Base-by-base conservation (phyloP, 139 green algal genomes). In the Coelastrella sp. region DNA sequence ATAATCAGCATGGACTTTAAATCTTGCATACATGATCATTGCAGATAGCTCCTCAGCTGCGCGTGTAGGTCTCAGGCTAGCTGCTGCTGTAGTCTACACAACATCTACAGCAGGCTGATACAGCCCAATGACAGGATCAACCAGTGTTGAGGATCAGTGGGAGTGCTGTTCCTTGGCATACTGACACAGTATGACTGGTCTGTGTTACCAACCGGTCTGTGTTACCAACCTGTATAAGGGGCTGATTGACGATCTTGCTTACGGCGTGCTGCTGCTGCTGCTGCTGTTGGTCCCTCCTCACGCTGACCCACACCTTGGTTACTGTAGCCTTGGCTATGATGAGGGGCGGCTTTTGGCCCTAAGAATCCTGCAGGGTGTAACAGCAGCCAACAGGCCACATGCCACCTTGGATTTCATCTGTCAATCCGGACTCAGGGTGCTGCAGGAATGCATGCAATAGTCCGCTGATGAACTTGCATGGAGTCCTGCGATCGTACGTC, bases 351-450 rank as follows among this genome's bases (percentile, higher is more conserved):
- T 19, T 38, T 79, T 79, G 43, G 15, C 23, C 6, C 50, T 32
- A 79, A 41, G 25, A 79, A 79, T 21, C 71, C 71, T 79, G 71
- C 72, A 43, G 72, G 59, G 5, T 37, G 27, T 30, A 25, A n/a
- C n/a, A n/a, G n/a, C n/a, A n/a, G n/a, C n/a, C n/a, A n/a, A n/a
- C n/a, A n/a, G n/a, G n/a, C n/a, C n/a, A n/a, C n/a, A n/a, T n/a
- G n/a, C n/a, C n/a, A n/a, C n/a, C n/a, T n/a, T n/a, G n/a, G n/a
- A n/a, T n/a, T n/a, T n/a, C n/a, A n/a, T n/a, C n/a, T n/a, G n/a
- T n/a, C n/a, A n/a, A n/a, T n/a, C n/a, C n/a, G n/a, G 48, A 37
- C 17, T 15, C 23, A 32, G 30, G 69, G 23, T 62, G 69, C 40
- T 62, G 69, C 41, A 79, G 23, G n/a, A n/a, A n/a, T n/a, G n/a